Evolutionary conservation across 352 stramenopile species (phyloP).

Genomic region (Thalassiosira mediterranea): DNA sequence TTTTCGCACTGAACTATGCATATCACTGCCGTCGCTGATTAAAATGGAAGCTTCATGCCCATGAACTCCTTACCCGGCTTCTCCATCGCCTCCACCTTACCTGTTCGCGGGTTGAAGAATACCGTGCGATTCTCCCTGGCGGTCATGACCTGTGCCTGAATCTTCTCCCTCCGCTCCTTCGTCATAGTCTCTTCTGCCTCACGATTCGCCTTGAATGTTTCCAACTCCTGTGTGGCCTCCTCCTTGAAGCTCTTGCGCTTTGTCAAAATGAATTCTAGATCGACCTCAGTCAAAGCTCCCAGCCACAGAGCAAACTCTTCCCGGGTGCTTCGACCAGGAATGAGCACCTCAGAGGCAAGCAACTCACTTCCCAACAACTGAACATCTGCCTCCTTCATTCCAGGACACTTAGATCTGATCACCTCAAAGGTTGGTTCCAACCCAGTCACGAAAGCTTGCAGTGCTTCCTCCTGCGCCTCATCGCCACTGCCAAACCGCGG

Average conservation of each 20-base stretch:
- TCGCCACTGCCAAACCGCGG: slow-evolving; percentile 73
- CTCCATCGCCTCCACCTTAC: slow-evolving; percentile 67
- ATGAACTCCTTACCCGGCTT: slow-evolving; percentile 23
- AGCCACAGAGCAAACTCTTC: slow-evolving; percentile 80
- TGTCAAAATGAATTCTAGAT: slow-evolving; percentile 63
- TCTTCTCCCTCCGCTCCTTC: slow-evolving; percentile 54
- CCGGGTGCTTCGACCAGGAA: slow-evolving; percentile 56
- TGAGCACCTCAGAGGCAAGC: slow-evolving; percentile 73
- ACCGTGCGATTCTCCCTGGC: slow-evolving; percentile 70
- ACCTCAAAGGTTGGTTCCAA: slow-evolving; percentile 69
- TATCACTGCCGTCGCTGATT: too few relatives aligned
- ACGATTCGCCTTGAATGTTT: slow-evolving; percentile 40
- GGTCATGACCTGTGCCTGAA: slow-evolving; percentile 62
- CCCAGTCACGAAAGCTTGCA: slow-evolving; percentile 71
- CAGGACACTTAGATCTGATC: slow-evolving; percentile 71
- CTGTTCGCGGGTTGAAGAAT: slow-evolving; percentile 71
- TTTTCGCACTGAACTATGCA: too few relatives aligned
- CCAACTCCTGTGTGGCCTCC: slow-evolving; percentile 52
- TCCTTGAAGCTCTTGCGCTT: slow-evolving; percentile 63
- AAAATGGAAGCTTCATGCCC: not conserved
- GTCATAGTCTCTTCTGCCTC: slow-evolving; percentile 37
- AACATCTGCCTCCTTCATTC: slow-evolving; percentile 68
- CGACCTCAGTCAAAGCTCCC: slow-evolving; percentile 58
- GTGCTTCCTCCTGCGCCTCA: slow-evolving; percentile 60
- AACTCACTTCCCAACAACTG: slow-evolving; percentile 77